Base-by-base conservation (phyloP, 2,329 filamentous ascomycete species). In the Tricladium varicosporioides region DNA sequence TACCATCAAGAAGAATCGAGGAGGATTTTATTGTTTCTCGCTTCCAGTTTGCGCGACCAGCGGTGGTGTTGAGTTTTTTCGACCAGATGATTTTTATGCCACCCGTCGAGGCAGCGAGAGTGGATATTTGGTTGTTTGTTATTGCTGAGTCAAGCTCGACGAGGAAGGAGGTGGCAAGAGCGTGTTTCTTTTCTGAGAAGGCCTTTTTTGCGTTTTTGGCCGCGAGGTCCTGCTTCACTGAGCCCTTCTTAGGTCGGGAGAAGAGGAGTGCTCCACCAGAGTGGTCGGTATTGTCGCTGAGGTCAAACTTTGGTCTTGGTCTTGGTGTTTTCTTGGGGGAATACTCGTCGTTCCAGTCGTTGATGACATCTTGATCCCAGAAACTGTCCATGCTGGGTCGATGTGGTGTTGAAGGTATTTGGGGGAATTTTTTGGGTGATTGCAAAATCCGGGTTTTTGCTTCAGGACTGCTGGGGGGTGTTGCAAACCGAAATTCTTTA, bases 1-100 rank as follows among this genome's bases (percentile, higher is more conserved):
- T 53, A 32, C 16, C 51, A 10, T 59, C 51, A 16, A 48, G 15
- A 5, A 5, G 16, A 64, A 68, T 1, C 53, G 52, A 63, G 51
- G 53, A 67, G 69, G 51, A 69, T 70, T 61, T 73, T 13, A 79
- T 71, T 11, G 78, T 81, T 66, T 87, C 85, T 18, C 83, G 79
- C 63, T 80, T 84, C 87, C 88, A 91, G 65, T 83, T 86, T 27
- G 89, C 89, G 43, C 88, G 80, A 0, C 90, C 90, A 13, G 90
- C 90, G 0, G 90, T 93, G 1, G 87, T 88, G 68, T 87, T 89
- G 51, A 94, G 81, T n/a, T 83, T 90, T 64, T 88, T 90, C 59
- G 80, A 86, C 90, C 90, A 94, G 45, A 83, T 73, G 40, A 93
- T 78, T 55, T 82, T 81, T 48, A 93, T 79, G 1, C 90, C 90